Conservation (phyloP, 768 basidiomycete genomes). For the Exsudoporus frostii region DNA sequence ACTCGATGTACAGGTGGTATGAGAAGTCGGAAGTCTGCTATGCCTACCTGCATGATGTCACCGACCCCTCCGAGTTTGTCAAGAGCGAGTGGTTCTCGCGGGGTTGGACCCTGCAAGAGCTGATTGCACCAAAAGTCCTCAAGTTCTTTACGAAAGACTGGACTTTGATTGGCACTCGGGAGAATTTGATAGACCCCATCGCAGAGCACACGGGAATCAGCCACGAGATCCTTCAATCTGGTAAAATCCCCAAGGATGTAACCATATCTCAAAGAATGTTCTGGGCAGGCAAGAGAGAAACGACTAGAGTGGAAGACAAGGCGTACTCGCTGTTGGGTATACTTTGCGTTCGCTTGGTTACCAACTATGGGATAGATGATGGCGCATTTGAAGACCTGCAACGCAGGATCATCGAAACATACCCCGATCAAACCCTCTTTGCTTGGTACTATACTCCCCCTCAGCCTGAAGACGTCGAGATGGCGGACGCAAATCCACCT, state of each 20-base stretch:
- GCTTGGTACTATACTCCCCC: slow-evolving; percentile 19
- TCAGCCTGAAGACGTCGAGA: slow-evolving; percentile 11
- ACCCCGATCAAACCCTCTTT: slow-evolving; percentile 26
- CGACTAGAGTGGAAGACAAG: slow-evolving; percentile 26
- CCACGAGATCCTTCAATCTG: slow-evolving; percentile 11
- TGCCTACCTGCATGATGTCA: slow-evolving; percentile 27
- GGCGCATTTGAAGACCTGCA: slow-evolving; percentile 27
- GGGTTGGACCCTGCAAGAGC: slow-evolving; percentile 32
- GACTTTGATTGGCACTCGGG: slow-evolving; percentile 16
- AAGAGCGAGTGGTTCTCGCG: slow-evolving; percentile 31
- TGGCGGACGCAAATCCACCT: background rate
- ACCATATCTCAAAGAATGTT: slow-evolving; percentile 26
- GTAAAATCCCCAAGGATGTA: slow-evolving; percentile 6
- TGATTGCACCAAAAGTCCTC: slow-evolving; percentile 28
- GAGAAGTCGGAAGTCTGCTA: slow-evolving; percentile 24
- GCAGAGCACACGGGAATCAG: slow-evolving; percentile 15
- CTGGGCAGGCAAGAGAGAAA: slow-evolving; percentile 27
- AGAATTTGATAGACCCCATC: slow-evolving; percentile 12
- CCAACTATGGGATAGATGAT: slow-evolving; percentile 26
- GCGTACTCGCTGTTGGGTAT: slow-evolving; percentile 32
- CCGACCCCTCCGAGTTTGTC: slow-evolving; percentile 9
- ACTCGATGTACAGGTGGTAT: slow-evolving; percentile 36
- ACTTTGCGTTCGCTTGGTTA: slow-evolving; percentile 17
- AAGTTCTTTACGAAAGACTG: slow-evolving; percentile 29
- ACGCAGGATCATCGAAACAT: slow-evolving; percentile 17